Conservation (phyloP, 805 yeast species). For the Yarrowia yakushimensis region DNA sequence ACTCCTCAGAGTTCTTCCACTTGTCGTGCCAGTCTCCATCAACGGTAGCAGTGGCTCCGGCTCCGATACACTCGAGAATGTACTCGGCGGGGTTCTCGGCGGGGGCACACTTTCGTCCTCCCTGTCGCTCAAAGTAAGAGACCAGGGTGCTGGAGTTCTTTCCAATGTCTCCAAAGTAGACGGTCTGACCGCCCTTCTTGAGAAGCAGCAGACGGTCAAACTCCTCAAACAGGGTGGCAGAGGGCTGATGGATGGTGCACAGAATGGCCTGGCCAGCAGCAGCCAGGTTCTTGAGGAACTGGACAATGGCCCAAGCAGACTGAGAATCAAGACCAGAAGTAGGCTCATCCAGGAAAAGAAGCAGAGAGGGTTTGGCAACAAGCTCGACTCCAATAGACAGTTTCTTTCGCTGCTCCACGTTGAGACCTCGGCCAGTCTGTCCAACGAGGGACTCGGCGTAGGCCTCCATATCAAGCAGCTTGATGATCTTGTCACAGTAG, state of each 20-base stretch:
- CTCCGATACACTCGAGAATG: constrained; percentile 70
- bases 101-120: constrained; percentile 62
- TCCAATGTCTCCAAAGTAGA: constrained; percentile 80
- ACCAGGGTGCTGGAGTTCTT: constrained; percentile 55
- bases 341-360: constrained; percentile 66
- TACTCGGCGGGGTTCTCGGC: constrained; percentile 74
- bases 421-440: constrained; percentile 66
- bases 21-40: constrained; percentile 59
- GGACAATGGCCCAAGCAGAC: constrained; percentile 65
- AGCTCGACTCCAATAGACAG: constrained; percentile 69
- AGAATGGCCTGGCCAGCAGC: constrained; percentile 70
- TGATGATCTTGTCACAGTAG: constrained; percentile 67
- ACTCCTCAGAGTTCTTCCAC: constrained; percentile 54
- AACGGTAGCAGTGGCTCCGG: constrained; percentile 68
- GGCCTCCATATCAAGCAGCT: constrained; percentile 61
- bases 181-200: constrained; percentile 74
- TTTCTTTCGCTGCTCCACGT: constrained; percentile 66
- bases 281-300: constrained; percentile 62
- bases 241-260: constrained; percentile 77
- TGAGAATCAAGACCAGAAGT: constrained; percentile 65
- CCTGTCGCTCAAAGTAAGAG: constrained; percentile 64
- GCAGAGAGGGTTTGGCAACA: constrained; percentile 62
- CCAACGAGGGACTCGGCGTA: constrained; percentile 82
- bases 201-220: constrained; percentile 65
- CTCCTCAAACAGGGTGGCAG: constrained; percentile 63